Base-by-base conservation (phyloP, 2,329 filamentous ascomycete species). In the Fusarium euwallaceae region DNA sequence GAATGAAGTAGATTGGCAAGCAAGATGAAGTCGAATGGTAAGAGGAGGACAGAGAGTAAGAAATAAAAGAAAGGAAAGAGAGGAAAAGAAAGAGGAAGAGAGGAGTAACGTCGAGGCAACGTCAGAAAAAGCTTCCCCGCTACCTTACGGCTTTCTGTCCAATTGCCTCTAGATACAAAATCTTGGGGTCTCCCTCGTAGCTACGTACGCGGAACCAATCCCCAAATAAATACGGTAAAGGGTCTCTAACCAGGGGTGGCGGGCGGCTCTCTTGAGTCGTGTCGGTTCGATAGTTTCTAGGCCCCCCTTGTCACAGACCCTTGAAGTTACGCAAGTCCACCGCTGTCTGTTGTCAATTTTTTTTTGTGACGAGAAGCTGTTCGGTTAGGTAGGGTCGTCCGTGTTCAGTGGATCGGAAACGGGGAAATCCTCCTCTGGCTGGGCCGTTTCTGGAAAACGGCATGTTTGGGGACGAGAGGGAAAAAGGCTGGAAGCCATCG, bases 151-250 rank as follows among this genome's bases (percentile, higher is more conserved):
- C 59, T 39, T 48, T 51, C 62, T 72, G 66, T 61, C 63, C 62
- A 75, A 74, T 74, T 75, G 65, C 62, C 70, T 75, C 72, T 73
- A 58, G 56, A 70, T 51, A 16, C 43, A 75, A 66, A 66, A 75
- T 56, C 66, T 24, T 56, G 61, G 53, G 20, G 53, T 10, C 41
- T 34, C 56, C 51, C 45, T 71, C 59, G 69, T 72, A 66, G 67
- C 32, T 36, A 58, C 53, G 16, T 36, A 58, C 53, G 16, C 34
- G 56, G 36, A 59, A 41, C 59, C 59, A 45, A 45, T 32, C 37
- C 37, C 24, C 29, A 32, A 29, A 53, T n/a, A 29, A 53, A 53
- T n/a, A 53, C 48, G 48, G 48, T 53, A 29, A 53, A 27, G 45
- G 20, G 8, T 24, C 16, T 16, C 8, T 3, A 12, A 16, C 45